Evolutionary conservation across 2,329 filamentous ascomycete species (phyloP).

Genomic region (Cyanodermella asteris): DNA sequence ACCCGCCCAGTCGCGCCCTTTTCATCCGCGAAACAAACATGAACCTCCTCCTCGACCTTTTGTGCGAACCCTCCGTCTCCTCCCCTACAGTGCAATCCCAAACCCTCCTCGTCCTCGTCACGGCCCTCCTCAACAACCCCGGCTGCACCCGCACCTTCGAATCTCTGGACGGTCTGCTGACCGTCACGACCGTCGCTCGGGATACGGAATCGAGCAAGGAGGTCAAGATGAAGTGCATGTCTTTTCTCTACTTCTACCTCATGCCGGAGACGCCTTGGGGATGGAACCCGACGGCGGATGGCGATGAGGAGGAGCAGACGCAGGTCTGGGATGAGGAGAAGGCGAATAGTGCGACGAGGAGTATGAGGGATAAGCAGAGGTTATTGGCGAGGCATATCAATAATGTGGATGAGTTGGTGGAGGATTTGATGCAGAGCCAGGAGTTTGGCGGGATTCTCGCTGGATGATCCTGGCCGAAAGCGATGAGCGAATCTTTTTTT

Average conservation of each 20-base stretch:
- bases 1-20: conserved; percentile 69
- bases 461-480: too few relatives aligned
- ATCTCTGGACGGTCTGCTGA: conserved; percentile 71
- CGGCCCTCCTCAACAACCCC: conserved; percentile 66
- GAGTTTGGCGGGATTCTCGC: conserved; percentile 45
- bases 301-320: conserved; percentile 32
- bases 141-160: conserved; percentile 84
- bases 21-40: conserved; percentile 84
- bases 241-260: conserved; percentile 96
- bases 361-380: conserved; percentile 61
- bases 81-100: conserved; percentile 81
- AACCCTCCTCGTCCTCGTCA: conserved; percentile 74
- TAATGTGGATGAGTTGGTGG: conserved; percentile 65
- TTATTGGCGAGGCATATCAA: conserved; percentile 56
- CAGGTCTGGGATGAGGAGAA: conserved; percentile 8
- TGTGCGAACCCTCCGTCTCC: conserved; percentile 79
- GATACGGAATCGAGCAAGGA: conserved; percentile 63
- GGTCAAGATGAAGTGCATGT: conserved; percentile 87
- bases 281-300: conserved; percentile 13
- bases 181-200: conserved; percentile 83
- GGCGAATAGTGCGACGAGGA: conserved; percentile 28
- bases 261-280: conserved; percentile 51
- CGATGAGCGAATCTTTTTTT: too few relatives aligned
- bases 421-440: conserved; percentile 58
- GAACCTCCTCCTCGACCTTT: conserved; percentile 87